A percentile compares a stretch with the other conserved stretches of the same genome.
Conservation (phyloP, 2,329 filamentous ascomycete species). For the Ploettnerulaceae sp. region DNA sequence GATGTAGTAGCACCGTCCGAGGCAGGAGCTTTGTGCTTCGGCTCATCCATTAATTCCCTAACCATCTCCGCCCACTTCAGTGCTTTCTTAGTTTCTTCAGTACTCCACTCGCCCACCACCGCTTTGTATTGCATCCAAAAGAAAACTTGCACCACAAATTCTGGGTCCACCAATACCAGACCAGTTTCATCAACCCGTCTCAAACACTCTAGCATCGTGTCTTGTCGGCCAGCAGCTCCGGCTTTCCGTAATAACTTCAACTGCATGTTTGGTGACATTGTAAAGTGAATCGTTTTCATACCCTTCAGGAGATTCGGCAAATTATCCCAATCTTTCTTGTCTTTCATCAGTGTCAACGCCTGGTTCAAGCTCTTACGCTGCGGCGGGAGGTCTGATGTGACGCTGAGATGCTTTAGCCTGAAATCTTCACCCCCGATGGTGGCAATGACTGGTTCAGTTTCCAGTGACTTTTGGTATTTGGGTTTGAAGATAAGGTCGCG, state of each 20-base stretch:
- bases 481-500: slow-evolving; percentile 47
- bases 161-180: slow-evolving; percentile 22
- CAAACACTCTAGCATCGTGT: slow-evolving; percentile 31
- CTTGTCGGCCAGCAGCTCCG: slow-evolving; percentile 19
- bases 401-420: slow-evolving; percentile 27
- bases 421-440: slow-evolving; percentile 50
- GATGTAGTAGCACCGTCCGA: too few species aligned
- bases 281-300: slow-evolving; percentile 15
- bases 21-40: slow-evolving; percentile 18
- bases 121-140: slow-evolving; percentile 26
- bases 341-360: slow-evolving; percentile 30
- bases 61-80: slow-evolving; percentile 31
- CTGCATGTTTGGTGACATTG: background rate
- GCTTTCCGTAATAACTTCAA: slow-evolving; percentile 19
- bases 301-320: slow-evolving; percentile 33
- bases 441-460: slow-evolving; percentile 51
- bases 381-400: slow-evolving; percentile 22
- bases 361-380: slow-evolving; percentile 10
- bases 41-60: slow-evolving; percentile 29
- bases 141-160: slow-evolving; percentile 20
- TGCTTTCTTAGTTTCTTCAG: slow-evolving; percentile 26
- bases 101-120: slow-evolving; percentile 18
- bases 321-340: slow-evolving; percentile 33
- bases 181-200: slow-evolving; percentile 28
- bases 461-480: slow-evolving; percentile 44